These are phyloP conservation scores for Zygoascus ofunaensis DNA, from an alignment of 805 yeast genomes.

Conservation along the genomic window DNA sequence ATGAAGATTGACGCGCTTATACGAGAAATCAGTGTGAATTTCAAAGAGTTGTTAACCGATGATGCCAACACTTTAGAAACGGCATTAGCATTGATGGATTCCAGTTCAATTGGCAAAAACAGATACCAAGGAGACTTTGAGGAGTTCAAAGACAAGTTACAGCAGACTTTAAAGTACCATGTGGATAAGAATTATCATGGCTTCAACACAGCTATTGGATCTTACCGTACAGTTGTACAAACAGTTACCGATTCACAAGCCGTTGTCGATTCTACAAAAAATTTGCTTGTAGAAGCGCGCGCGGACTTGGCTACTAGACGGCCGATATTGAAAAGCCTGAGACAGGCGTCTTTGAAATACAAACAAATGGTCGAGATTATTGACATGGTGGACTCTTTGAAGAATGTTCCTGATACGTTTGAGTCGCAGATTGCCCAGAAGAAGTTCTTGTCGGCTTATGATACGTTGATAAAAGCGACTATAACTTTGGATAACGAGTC, in stretches of 20 bases:
- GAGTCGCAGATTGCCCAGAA: constrained; percentile 64
- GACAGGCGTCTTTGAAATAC: constrained; percentile 51
- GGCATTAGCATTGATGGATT: constrained; percentile 75
- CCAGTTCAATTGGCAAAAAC: constrained; percentile 85
- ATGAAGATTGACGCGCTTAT: constrained; percentile 13
- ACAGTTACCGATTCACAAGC: constrained; percentile 58
- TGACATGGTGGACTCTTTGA: constrained; percentile 54
- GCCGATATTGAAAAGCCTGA: constrained; percentile 53
- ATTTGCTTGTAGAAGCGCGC: constrained; percentile 41
- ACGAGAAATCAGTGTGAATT: constrained; percentile 32
- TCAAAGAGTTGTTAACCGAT: constrained; percentile 42
- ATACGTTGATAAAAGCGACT: constrained; percentile 39
- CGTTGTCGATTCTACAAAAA: constrained; percentile 40
- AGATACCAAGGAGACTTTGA: constrained; percentile 60
- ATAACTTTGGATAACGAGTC: constrained; percentile 25
- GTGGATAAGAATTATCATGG: constrained; percentile 71
- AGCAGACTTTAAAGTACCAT: constrained; percentile 50
- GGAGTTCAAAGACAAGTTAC: constrained; percentile 48
- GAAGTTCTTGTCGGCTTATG: constrained; percentile 57
- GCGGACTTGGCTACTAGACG: constrained; percentile 45
- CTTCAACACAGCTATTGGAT: constrained; percentile 77
- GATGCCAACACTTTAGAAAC: constrained; percentile 75
- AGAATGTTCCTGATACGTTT: constrained; percentile 48
- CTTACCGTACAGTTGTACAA: constrained; percentile 62
- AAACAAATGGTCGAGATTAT: constrained; percentile 63